phyloP scores from a whole-genome alignment of 116 monocot genomes.

The Dioscorea cayenensis region DNA sequence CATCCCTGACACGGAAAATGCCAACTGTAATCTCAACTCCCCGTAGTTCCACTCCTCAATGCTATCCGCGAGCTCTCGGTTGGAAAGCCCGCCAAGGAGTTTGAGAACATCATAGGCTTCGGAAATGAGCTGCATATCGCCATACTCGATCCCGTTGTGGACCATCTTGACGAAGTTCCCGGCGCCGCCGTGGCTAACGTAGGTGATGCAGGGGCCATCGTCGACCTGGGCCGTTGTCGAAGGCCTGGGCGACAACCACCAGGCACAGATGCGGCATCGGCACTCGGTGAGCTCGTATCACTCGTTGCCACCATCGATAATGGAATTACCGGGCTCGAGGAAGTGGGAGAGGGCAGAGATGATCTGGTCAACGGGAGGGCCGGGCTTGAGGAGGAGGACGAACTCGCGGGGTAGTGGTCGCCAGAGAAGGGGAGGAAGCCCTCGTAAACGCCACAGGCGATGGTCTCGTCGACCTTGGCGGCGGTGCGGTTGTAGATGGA shows the following conservation, averaged over 20 bases:
- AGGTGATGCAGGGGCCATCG: constrained; percentile 45
- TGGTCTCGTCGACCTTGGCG: too few species aligned
- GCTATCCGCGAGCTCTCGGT: constrained; percentile 2
- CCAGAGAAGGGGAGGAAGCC: too few species aligned
- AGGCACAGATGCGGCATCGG: constrained; percentile 25
- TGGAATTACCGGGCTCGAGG: constrained; percentile 1
- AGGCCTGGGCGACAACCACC: constrained; percentile 11
- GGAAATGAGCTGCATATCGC: too few species aligned
- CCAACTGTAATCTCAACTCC: constrained; percentile 7
- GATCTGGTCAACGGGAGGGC: constrained; percentile 31
- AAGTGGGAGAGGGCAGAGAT: constrained; percentile 10
- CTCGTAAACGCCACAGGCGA: too few species aligned
- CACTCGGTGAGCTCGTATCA: constrained; percentile 25
- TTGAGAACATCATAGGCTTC: too few species aligned
- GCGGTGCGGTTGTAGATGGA: too few species aligned
- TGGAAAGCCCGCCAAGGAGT: background rate
- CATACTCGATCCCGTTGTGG: too few species aligned
- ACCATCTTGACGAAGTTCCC: constrained; percentile 52
- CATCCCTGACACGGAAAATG: constrained; percentile 3
- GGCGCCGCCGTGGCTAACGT: constrained; percentile 31
- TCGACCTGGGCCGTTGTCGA: constrained; percentile 28
- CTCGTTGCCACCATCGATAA: constrained; percentile 43
- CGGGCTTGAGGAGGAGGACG: constrained; percentile 37
- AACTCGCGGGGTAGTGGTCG: background rate
- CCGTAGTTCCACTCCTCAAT: constrained; percentile 9